phyloP scores from a whole-genome alignment of 2,329 filamentous ascomycete genomes.

The Raffaelea albimanens region DNA sequence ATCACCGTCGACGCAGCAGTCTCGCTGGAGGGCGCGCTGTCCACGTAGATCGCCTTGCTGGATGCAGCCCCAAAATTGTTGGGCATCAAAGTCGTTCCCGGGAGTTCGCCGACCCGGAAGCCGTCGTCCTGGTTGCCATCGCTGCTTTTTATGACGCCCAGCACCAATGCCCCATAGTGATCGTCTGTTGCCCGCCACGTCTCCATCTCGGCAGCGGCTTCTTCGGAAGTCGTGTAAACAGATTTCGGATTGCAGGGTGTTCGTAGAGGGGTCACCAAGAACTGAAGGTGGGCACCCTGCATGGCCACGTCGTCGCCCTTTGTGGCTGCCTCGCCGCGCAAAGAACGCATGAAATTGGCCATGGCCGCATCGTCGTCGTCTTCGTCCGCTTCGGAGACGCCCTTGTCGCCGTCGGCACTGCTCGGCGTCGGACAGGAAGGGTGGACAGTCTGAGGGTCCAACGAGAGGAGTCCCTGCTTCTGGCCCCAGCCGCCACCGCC shows the following conservation, averaged over 20 bases:
- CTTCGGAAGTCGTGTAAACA: too few relatives aligned
- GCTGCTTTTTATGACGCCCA: too few relatives aligned
- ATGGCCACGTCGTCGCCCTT: conserved; percentile 43
- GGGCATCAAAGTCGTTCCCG: conserved; percentile 14
- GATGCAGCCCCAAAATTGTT: conserved; percentile 55
- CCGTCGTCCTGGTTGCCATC: too few relatives aligned
- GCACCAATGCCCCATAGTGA: neutral
- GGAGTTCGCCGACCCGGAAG: too few relatives aligned
- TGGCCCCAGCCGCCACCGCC: conserved; percentile 79
- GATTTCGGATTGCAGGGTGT: too few relatives aligned
- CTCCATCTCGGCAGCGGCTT: too few relatives aligned
- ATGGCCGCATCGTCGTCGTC: conserved; percentile 43
- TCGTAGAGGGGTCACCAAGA: conserved; percentile 36
- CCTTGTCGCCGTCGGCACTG: conserved; percentile 2
- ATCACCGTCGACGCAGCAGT: neutral
- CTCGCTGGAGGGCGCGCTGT: neutral
- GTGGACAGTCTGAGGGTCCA: conserved; percentile 59
- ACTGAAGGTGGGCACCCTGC: conserved; percentile 57
- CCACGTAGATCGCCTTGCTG: conserved; percentile 48
- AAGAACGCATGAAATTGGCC: conserved; percentile 41
- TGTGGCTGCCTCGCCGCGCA: conserved; percentile 23
- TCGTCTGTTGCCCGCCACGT: too few relatives aligned
- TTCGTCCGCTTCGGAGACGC: conserved; percentile 20
- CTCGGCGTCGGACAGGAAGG: conserved; percentile 20
- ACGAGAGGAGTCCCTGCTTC: conserved; percentile 68